Conservation (phyloP, 108 stramenopile genomes). For the Fistulifera pelliculosa region DNA sequence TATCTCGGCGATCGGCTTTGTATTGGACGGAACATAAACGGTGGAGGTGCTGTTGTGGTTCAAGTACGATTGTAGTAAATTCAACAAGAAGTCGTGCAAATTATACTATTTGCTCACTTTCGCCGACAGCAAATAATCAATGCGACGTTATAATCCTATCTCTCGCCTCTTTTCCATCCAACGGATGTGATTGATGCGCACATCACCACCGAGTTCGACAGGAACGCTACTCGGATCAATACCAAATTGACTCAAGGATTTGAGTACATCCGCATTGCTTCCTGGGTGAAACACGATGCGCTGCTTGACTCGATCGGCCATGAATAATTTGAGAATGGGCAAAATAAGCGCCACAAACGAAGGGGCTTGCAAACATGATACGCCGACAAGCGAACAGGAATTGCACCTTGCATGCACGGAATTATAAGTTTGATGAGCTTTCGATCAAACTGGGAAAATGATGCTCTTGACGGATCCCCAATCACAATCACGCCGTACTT, state of each 20-base stretch:
- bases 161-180: constrained; percentile 12
- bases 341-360: constrained; percentile 37
- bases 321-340: constrained; percentile 37
- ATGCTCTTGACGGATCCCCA: constrained; percentile 19
- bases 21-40: constrained; percentile 46
- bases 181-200: constrained; percentile 18
- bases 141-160: background rate
- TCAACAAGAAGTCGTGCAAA: too few species aligned
- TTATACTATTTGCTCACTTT: too few species aligned
- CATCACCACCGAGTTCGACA: constrained; percentile 36
- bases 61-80: constrained; percentile 25
- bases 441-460: constrained; percentile 29
- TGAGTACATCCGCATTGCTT: constrained; percentile 30
- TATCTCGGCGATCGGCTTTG: constrained; percentile 39
- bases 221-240: constrained; percentile 29
- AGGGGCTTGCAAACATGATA: constrained; percentile 57
- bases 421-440: constrained; percentile 23
- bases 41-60: constrained; percentile 47
- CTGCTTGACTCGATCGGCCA: constrained; percentile 36
- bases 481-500: constrained; percentile 36
- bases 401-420: constrained; percentile 29
- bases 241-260: constrained; percentile 32
- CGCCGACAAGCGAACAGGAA: constrained; percentile 38
- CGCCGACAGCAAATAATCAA: too few species aligned
- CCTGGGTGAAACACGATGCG: constrained; percentile 41